Evolutionary conservation across 768 basidiomycete genomes (phyloP).

Genomic region (Calocera cornea): DNA sequence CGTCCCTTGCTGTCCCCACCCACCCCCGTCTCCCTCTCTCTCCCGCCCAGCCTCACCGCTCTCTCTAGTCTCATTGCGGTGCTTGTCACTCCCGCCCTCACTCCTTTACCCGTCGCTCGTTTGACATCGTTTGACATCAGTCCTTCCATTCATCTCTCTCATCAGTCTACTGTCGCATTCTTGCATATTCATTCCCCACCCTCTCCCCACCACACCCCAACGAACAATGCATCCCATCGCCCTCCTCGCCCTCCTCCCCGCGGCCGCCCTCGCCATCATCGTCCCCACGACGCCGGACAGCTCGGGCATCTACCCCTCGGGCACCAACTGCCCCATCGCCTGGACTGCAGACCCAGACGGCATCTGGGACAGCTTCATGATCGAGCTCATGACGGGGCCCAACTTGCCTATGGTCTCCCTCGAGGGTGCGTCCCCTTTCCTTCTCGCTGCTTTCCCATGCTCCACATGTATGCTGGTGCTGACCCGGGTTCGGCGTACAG

Average conservation of each 20-base stretch:
- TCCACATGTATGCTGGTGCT: background rate
- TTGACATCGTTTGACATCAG: background rate
- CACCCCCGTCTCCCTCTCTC: background rate
- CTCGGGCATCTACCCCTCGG: conserved; percentile 43
- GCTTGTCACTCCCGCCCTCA: background rate
- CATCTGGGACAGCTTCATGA: conserved; percentile 55
- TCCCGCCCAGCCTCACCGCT: background rate
- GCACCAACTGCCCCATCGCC: conserved; percentile 38
- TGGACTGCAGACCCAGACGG: conserved; percentile 50
- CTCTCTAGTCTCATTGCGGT: background rate
- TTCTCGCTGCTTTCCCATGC: background rate
- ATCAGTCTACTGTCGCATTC: background rate
- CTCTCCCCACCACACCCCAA: background rate
- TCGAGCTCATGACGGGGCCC: conserved; percentile 68
- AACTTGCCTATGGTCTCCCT: conserved; percentile 57
- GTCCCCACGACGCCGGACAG: conserved; percentile 48
- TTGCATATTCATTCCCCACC: background rate
- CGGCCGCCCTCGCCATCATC: conserved; percentile 29
- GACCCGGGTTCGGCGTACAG: conserved; percentile 29
- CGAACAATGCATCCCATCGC: background rate
- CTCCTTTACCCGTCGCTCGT: background rate
- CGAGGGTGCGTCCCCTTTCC: conserved; percentile 25
- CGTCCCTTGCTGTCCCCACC: no score
- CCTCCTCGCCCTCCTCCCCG: conserved; percentile 9
- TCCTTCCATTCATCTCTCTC: background rate